Percentiles rank a stretch among this genome's conserved stretches.
Conservation (phyloP, 164 flowering plant genomes). For the Stephania yunnanensis region DNA sequence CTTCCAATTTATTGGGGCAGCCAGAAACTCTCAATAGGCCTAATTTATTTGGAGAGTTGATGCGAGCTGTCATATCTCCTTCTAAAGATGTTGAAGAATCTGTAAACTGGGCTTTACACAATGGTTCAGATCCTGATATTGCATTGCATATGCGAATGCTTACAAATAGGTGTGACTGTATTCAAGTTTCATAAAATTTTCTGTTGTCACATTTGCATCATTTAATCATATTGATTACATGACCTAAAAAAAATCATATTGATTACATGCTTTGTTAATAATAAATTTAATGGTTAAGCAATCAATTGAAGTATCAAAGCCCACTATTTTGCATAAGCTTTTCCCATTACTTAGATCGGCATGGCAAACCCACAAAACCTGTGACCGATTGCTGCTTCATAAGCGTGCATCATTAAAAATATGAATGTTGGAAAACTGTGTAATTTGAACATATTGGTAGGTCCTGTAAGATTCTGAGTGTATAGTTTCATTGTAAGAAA, state of each 20-base stretch:
- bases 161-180: conserved; percentile 55
- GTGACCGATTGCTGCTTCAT: no score
- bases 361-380: no score
- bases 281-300: not conserved
- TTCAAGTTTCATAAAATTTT: not conserved
- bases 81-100: conserved; percentile 66
- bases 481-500: not conserved
- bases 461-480: not conserved
- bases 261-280: not conserved
- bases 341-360: no score
- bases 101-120: conserved; percentile 67
- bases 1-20: conserved; percentile 62
- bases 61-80: conserved; percentile 77
- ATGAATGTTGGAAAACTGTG: not conserved
- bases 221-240: not conserved
- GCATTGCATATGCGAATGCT: conserved; percentile 95
- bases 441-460: not conserved
- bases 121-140: conserved; percentile 66
- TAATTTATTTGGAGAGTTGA: conserved; percentile 88
- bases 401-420: not conserved
- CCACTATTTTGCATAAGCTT: not conserved
- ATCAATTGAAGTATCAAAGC: not conserved
- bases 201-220: not conserved
- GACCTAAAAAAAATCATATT: no score
- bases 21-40: conserved; percentile 50